Evolutionary conservation across 1,139 yeast genomes (phyloP).

Genomic region (Pichia sp.): DNA sequence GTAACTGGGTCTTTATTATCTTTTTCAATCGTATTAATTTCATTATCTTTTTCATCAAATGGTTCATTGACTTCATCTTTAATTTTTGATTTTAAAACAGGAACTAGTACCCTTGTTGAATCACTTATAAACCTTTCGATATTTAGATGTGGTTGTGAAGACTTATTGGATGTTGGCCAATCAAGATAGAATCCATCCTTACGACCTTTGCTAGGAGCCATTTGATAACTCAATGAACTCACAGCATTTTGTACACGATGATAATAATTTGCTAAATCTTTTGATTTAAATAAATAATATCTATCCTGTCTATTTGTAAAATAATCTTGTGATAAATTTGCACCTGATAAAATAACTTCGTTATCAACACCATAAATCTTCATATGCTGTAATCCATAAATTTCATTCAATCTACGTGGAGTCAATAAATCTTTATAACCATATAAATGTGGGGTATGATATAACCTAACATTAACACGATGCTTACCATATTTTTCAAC

Average conservation of each 20-base stretch:
- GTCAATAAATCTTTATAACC: conserved; percentile 60
- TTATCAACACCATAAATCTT: conserved; percentile 92
- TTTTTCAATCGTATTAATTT: conserved; percentile 43
- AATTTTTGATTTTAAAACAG: conserved; percentile 40
- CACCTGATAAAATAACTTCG: conserved; percentile 84
- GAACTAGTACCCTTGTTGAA: conserved; percentile 51
- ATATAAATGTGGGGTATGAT: conserved; percentile 80
- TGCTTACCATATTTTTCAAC: conserved; percentile 59
- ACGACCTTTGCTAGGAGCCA: conserved; percentile 39
- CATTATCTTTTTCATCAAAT: conserved; percentile 25
- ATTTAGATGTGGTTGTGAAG: conserved; percentile 67
- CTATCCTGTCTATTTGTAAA: conserved; percentile 96
- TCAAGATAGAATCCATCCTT: conserved; percentile 49
- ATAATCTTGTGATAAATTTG: conserved; percentile 84
- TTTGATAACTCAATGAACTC: conserved; percentile 61
- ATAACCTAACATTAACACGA: conserved; percentile 75
- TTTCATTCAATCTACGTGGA: conserved; percentile 86
- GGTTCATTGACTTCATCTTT: conserved; percentile 9
- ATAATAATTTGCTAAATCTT: conserved; percentile 63
- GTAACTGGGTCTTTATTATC: conserved; percentile 42
- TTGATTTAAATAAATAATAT: conserved; percentile 64
- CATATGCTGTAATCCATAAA: conserved; percentile 95
- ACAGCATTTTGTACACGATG: conserved; percentile 61
- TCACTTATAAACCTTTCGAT: conserved; percentile 51
- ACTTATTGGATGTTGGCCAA: conserved; percentile 74